phyloP scores from a whole-genome alignment of 2,329 filamentous ascomycete genomes.

The Lachnellula subtilissima region DNA sequence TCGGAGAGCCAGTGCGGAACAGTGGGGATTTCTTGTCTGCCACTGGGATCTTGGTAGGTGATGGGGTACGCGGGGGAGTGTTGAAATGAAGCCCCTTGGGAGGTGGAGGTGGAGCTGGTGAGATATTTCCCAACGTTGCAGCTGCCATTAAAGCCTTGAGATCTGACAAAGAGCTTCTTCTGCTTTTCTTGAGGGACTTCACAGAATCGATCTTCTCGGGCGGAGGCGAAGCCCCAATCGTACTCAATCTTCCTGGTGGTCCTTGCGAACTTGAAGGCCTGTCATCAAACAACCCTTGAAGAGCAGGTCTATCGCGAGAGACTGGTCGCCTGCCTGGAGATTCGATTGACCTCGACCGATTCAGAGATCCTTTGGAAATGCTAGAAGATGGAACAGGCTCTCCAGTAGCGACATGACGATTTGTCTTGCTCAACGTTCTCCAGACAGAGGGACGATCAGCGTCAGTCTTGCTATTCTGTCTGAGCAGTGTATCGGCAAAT shows the following conservation, averaged over 20 bases:
- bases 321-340: slow-evolving; percentile 50
- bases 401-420: slow-evolving; percentile 53
- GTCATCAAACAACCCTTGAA: slow-evolving; percentile 60
- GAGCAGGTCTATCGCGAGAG: slow-evolving; percentile 56
- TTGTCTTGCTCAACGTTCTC: slow-evolving; percentile 82
- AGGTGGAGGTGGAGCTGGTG: slow-evolving; percentile 28
- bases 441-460: slow-evolving; percentile 73
- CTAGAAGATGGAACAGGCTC: slow-evolving; percentile 49
- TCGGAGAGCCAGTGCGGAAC: slow-evolving; percentile 24
- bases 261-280: slow-evolving; percentile 55
- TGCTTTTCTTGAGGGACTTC: slow-evolving; percentile 63
- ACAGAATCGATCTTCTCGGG: slow-evolving; percentile 39
- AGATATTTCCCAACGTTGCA: slow-evolving; percentile 46
- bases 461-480: slow-evolving; percentile 69
- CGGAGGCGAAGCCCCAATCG: slow-evolving; percentile 30
- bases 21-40: slow-evolving; percentile 22
- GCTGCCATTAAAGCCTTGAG: slow-evolving; percentile 65
- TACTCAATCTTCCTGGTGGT: slow-evolving; percentile 22
- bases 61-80: slow-evolving; percentile 29
- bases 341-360: slow-evolving; percentile 75
- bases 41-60: slow-evolving; percentile 30
- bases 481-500: slow-evolving; percentile 71
- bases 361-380: slow-evolving; percentile 61
- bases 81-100: slow-evolving; percentile 21
- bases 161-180: slow-evolving; percentile 88